Percentiles rank a stretch among this genome's conserved stretches.
phyloP scores from a whole-genome alignment of 2,329 filamentous ascomycete species.

The Diaporthe sp. region DNA sequence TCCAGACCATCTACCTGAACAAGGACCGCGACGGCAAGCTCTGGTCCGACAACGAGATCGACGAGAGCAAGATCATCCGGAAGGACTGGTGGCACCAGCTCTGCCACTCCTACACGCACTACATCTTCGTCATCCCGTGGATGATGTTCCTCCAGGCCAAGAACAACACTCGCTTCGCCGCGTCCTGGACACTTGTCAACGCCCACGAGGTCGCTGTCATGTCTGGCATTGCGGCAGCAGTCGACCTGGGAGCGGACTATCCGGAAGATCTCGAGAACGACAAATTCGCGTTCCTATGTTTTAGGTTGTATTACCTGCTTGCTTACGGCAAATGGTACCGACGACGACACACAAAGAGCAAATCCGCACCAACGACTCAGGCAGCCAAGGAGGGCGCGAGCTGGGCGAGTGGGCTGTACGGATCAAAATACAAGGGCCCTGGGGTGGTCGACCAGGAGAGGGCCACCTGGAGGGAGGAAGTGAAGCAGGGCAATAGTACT shows the following conservation, averaged over 20 bases:
- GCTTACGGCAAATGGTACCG: conserved; percentile 20
- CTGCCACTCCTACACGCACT: conserved; percentile 22
- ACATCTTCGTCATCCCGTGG: conserved; percentile 19
- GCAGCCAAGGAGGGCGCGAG: conserved; percentile 16
- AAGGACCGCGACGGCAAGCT: conserved; percentile 13
- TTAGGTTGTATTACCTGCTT: conserved; percentile 18
- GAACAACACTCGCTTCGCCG: conserved; percentile 14
- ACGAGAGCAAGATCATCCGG: conserved; percentile 21
- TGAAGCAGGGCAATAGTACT: conserved; percentile 18
- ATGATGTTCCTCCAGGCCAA: conserved; percentile 28
- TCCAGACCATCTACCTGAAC: conserved; percentile 24
- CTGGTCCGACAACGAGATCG: conserved; percentile 18
- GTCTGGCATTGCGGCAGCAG: conserved; percentile 17
- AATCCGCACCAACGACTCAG: not conserved
- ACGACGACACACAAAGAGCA: conserved; percentile 1
- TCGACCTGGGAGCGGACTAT: conserved; percentile 1
- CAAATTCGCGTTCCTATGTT: conserved; percentile 12
- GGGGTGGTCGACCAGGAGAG: not conserved
- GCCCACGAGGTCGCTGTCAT: conserved; percentile 27
- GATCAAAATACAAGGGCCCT: conserved; percentile 9
- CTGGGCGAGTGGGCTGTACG: conserved; percentile 18
- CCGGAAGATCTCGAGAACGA: conserved; percentile 21
- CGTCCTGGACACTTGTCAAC: conserved; percentile 15
- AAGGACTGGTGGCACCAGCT: conserved; percentile 31
- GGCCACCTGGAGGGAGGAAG: conserved; percentile 9